phyloP scores from a whole-genome alignment of 148 eudicot genomes.

The Chenopodium quinoa region DNA sequence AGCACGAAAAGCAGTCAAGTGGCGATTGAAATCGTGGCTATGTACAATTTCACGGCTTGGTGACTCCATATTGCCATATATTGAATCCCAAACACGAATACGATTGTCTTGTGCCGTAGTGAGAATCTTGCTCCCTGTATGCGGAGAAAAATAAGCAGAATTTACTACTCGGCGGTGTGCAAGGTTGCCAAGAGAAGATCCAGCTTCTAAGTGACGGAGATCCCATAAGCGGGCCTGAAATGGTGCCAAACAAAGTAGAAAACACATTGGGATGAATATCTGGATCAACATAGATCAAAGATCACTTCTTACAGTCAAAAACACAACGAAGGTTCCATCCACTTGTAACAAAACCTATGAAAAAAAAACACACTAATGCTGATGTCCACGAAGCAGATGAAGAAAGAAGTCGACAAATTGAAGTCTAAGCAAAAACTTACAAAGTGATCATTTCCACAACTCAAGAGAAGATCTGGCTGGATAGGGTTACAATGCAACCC shows the following conservation, averaged over 20 bases:
- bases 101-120: constrained; percentile 93
- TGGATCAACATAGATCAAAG: background rate
- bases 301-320: background rate
- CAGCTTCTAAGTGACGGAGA: constrained; percentile 68
- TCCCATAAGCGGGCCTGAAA: constrained; percentile 95
- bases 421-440: constrained; percentile 43
- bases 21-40: constrained; percentile 95
- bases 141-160: constrained; percentile 96
- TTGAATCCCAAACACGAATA: constrained; percentile 87
- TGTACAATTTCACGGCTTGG: constrained; percentile 98
- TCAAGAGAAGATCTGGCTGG: constrained; percentile 91
- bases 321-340: background rate
- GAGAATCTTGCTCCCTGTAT: constrained; percentile 83
- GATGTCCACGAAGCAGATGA: background rate
- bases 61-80: constrained; percentile 68
- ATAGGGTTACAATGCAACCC: constrained; percentile 95
- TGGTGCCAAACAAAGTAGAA: constrained; percentile 14
- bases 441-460: constrained; percentile 97
- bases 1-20: constrained; percentile 86
- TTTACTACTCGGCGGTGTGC: constrained; percentile 86
- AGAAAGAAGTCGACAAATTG: constrained; percentile 8
- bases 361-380: no score
- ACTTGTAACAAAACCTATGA: background rate
- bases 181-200: constrained; percentile 62
- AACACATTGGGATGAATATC: background rate